Base-by-base conservation (phyloP, 441 rosid species). In the Mallotus repandus region DNA sequence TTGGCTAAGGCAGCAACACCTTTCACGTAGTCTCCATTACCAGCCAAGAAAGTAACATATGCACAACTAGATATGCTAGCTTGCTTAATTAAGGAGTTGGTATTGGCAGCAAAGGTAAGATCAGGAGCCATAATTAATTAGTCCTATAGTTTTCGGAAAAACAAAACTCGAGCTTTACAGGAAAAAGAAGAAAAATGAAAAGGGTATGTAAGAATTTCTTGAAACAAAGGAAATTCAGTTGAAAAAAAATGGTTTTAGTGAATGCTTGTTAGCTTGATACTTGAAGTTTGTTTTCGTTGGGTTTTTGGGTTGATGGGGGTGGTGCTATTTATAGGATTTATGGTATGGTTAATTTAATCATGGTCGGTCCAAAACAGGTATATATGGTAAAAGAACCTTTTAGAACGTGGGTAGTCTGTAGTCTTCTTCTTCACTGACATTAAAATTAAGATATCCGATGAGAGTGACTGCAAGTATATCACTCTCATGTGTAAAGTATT, bases 1-100 rank as follows among this genome's bases (percentile, higher is more conserved):
- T 94, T 94, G 72, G 96, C 96, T 52, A 94, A 80, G 38, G 95
- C 95, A 48, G 90, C 93, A 68, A 90, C 95, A 32, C 98, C 98
- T 76, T 89, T 91, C 71, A 85, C 82, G 66, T 89, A 94, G 80
- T 94, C 97, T 1, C 89, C 89, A 66, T 84, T 68, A 0, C 97
- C 98, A 1, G 97, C 97, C 41, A 94, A 78, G 78, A 94, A 94
- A 1, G 95, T 86, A 58, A 90, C 90, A 32, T 87, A 92, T 0
- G 91, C 97, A 35, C 88, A 76, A 55, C 80, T 78, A 0, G 80
- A 69, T 0, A 79, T 35, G 73, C 81, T 79, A 9, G 70, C 76
- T 35, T 79, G 78, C 81, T 79, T 79, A 25, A 61, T 65, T 2
- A 78, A 59, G 32, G 54, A 22, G 35, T 49, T 48, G 54, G 74